Evolutionary conservation across 2,329 filamentous ascomycete species (phyloP).

Genomic region (Incumbomyces lentus): DNA sequence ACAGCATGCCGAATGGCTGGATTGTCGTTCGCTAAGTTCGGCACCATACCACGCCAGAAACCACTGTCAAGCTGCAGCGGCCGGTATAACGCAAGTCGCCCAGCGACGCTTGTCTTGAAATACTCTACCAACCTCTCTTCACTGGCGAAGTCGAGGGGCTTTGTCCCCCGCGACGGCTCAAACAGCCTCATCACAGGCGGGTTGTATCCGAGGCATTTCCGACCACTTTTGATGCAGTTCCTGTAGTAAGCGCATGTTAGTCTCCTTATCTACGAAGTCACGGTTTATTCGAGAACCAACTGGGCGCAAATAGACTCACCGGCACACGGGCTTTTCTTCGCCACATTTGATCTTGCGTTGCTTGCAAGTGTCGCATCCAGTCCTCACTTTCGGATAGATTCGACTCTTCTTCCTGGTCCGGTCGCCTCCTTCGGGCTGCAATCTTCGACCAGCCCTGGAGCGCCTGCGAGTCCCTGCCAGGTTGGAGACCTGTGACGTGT

Average conservation of each 20-base stretch:
- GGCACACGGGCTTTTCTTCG: constrained; percentile 65
- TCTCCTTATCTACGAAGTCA: no score
- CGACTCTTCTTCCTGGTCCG: not conserved
- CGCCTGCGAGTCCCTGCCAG: not conserved
- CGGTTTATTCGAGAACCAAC: no score
- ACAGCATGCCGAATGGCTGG: not conserved
- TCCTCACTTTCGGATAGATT: constrained; percentile 8
- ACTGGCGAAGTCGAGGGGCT: not conserved
- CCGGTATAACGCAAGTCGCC: not conserved
- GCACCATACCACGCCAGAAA: not conserved
- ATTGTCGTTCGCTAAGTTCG: not conserved
- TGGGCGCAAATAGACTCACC: constrained; percentile 17
- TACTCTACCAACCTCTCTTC: not conserved
- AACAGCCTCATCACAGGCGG: constrained; percentile 25
- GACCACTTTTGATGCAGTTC: constrained; percentile 58
- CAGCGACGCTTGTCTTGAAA: not conserved
- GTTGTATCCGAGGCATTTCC: constrained; percentile 58
- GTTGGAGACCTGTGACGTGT: not conserved
- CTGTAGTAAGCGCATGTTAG: no score
- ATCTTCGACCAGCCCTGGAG: not conserved
- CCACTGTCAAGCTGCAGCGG: not conserved
- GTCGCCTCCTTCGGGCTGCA: not conserved
- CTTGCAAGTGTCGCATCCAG: constrained; percentile 19
- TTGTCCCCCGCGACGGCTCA: not conserved
- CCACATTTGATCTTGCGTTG: constrained; percentile 20